phyloP scores from a whole-genome alignment of 2,329 filamentous ascomycete species.

The Dichotomopilus funicola region DNA sequence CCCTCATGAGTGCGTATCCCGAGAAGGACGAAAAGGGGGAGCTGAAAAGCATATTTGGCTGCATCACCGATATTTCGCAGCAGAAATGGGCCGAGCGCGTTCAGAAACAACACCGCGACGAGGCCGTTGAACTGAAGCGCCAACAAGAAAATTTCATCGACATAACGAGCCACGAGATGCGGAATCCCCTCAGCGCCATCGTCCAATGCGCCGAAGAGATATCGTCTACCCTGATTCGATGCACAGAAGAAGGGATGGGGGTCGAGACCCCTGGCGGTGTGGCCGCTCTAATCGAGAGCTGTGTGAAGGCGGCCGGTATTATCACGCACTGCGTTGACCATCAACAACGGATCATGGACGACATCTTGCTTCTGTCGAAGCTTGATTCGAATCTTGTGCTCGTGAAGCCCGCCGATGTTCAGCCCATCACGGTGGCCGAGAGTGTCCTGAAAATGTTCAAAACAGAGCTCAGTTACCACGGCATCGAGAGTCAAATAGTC shows the following conservation, averaged over 20 bases:
- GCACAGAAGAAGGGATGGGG: constrained; percentile 29
- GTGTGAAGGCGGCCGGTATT: constrained; percentile 71
- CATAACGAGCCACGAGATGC: constrained; percentile 65
- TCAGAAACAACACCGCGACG: constrained; percentile 69
- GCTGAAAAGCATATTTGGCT: constrained; percentile 71
- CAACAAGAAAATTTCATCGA: constrained; percentile 80
- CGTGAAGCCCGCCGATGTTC: constrained; percentile 62
- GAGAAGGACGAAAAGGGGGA: constrained; percentile 58
- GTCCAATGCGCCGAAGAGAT: constrained; percentile 70
- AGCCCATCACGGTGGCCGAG: constrained; percentile 58
- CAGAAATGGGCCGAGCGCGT: constrained; percentile 81
- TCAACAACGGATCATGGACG: constrained; percentile 70
- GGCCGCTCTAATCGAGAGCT: constrained; percentile 45
- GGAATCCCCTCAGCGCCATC: constrained; percentile 67
- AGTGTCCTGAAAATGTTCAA: constrained; percentile 72
- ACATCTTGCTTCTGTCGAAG: constrained; percentile 66
- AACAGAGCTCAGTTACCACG: constrained; percentile 63
- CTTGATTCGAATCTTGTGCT: constrained; percentile 68
- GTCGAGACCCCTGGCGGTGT: constrained; percentile 32
- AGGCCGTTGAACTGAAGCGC: constrained; percentile 57
- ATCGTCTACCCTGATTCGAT: constrained; percentile 49
- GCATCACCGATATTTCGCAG: constrained; percentile 77
- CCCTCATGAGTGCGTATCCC: constrained; percentile 68
- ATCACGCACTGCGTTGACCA: constrained; percentile 75
- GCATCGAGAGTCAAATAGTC: constrained; percentile 63